These are phyloP conservation scores for Lactifluus hygrophoroides DNA, from an alignment of 768 basidiomycete species.

Conservation along the genomic window DNA sequence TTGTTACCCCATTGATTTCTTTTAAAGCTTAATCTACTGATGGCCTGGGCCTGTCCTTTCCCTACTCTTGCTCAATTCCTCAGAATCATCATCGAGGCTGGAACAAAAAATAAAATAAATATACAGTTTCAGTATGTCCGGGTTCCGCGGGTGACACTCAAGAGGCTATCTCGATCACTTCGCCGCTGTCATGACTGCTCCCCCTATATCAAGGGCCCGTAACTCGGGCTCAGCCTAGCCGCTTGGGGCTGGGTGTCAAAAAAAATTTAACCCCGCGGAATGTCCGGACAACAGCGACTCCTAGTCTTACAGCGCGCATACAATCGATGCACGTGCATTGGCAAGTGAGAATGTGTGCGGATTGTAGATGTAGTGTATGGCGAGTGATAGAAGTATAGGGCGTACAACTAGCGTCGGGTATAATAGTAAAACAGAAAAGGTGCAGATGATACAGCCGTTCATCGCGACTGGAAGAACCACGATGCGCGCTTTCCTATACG, in stretches of 20 bases:
- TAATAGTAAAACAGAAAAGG: conserved; percentile 23
- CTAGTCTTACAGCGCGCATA: neutral
- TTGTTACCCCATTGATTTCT: neutral
- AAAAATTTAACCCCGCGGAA: conserved; percentile 17
- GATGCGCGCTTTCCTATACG: conserved; percentile 62
- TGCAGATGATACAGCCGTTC: conserved; percentile 26
- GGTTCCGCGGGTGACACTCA: neutral
- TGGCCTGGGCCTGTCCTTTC: neutral
- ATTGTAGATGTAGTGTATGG: conserved; percentile 26
- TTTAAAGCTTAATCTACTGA: conserved; percentile 8
- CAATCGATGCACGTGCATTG: conserved; percentile 24
- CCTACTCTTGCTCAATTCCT: neutral
- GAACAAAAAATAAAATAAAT: neutral
- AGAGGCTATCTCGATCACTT: neutral
- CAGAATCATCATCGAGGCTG: too few species aligned
- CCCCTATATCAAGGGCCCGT: conserved; percentile 1
- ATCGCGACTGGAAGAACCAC: conserved; percentile 88
- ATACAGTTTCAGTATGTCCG: neutral
- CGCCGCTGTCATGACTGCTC: conserved; percentile 14
- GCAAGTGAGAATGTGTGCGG: conserved; percentile 9
- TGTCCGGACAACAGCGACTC: neutral
- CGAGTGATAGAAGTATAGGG: conserved; percentile 21
- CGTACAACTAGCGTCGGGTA: conserved; percentile 26
- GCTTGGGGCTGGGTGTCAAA: conserved; percentile 8
- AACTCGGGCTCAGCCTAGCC: conserved; percentile 14